A percentile compares a stretch with the other conserved stretches of the same genome.
Evolutionary conservation across 2,329 filamentous ascomycete species (phyloP).

Genomic region (Sphaerulina vaccinii): DNA sequence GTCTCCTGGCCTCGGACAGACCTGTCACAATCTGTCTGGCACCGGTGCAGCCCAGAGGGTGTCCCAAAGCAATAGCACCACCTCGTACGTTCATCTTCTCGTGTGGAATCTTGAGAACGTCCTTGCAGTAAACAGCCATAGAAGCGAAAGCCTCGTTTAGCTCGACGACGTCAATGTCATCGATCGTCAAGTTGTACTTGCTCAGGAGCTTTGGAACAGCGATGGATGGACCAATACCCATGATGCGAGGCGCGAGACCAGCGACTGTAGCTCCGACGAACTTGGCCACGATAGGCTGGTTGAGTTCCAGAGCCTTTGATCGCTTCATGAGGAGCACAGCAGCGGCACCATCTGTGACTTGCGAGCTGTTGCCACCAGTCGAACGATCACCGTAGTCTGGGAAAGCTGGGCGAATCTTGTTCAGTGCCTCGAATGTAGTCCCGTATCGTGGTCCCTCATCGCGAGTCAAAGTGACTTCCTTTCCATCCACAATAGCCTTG

Average conservation of each 20-base stretch:
- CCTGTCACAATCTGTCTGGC: slow-evolving; percentile 84
- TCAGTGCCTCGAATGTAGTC: slow-evolving; percentile 77
- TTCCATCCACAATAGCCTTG: slow-evolving; percentile 70
- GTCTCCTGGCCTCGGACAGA: slow-evolving; percentile 36
- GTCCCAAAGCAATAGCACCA: slow-evolving; percentile 79
- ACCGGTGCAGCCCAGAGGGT: slow-evolving; percentile 78
- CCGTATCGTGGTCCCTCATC: slow-evolving; percentile 91
- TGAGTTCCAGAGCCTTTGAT: slow-evolving; percentile 78
- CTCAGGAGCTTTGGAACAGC: slow-evolving; percentile 77
- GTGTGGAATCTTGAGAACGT: slow-evolving; percentile 64
- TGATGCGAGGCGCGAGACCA: slow-evolving; percentile 87
- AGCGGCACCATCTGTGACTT: slow-evolving; percentile 91
- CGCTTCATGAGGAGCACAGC: slow-evolving; percentile 93
- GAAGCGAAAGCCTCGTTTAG: slow-evolving; percentile 97
- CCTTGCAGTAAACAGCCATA: slow-evolving; percentile 88
- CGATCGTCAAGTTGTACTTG: slow-evolving; percentile 73
- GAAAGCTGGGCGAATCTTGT: slow-evolving; percentile 88
- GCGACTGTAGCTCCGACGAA: slow-evolving; percentile 89
- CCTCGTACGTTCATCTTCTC: slow-evolving; percentile 78
- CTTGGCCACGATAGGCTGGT: slow-evolving; percentile 90
- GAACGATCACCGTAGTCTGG: slow-evolving; percentile 81
- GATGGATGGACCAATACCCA: slow-evolving; percentile 83
- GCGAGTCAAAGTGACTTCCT: slow-evolving; percentile 73
- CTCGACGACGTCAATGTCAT: slow-evolving; percentile 87
- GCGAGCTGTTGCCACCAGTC: slow-evolving; percentile 90